Base-by-base conservation (phyloP, 164 flowering plant genomes). In the Liquidambar formosana region DNA sequence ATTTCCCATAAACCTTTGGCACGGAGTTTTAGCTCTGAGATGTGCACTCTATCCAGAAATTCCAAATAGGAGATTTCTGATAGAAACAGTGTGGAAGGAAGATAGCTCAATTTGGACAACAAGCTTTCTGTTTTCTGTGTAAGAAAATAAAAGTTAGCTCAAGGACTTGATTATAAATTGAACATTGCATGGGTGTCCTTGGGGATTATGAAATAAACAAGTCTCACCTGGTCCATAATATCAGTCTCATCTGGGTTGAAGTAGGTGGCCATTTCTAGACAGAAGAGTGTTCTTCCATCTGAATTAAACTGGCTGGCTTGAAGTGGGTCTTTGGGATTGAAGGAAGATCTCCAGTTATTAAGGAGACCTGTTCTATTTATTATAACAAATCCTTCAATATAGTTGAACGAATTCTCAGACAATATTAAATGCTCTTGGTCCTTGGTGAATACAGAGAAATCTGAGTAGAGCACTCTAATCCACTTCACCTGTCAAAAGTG, bases 341-440 rank as follows among this genome's bases (percentile, higher is more conserved):
- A 89, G 61, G 93, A 85, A 11, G 93, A 82, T 79, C 93, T 83
- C 98, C 97, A 91, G 81, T 80, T 86, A 58, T 90, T 87, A 43
- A 90, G 80, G n/a, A 94, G 75, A 41, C 92, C 91, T 1, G 94
- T 91, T 79, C 83, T 80, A 78, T 92, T 94, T 74, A 90, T 92
- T 18, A 85, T 77, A 9, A 89, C 97, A 57, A 89, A 88, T 47
- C 99, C 99, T 83, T 94, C 99, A 41, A 92, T 75, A 71, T 94
- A 94, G 78, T 94, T 96, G 53, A 94, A 91, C 15, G 90, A 71
- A 52, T 80, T 68, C 19, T 80, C 63, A 0, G 77, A 66, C 27
- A 94, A 86, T 79, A 92, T 89, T 33, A 94, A 61, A 63, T 78
- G 72, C 75, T 92, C 99, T 73, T 94, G 99, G 77, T 94, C 99